Base-by-base conservation (phyloP, 1,284 basidiomycete genomes). In the Cutaneotrichosporon cutaneum region DNA sequence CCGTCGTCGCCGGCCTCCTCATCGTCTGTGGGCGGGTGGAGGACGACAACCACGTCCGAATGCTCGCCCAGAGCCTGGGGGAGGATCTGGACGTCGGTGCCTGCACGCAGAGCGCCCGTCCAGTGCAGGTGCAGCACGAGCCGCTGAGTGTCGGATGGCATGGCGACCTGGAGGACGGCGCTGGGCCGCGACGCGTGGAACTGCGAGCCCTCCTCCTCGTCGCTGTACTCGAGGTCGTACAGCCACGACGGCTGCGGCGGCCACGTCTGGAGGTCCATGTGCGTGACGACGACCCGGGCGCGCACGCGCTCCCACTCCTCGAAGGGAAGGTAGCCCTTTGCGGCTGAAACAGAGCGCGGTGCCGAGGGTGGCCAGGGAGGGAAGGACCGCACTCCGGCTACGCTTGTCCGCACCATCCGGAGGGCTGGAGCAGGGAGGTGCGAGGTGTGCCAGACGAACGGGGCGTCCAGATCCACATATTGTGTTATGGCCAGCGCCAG, bases 161-260 rank as follows among this genome's bases (percentile, higher is more conserved):
- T 51, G 14, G 48, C 48, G 18, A 51, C 48, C 26, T 51, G 48
- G 48, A 51, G 48, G 2, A 51, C 48, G 27, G 48, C 48, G 18
- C 48, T 51, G 4, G 48, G 48, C 18, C 48, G 27, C 13, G 48
- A 51, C 13, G 48, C 48, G 18, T 51, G 48, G 27, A n/a, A 51
- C 48, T 26, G 26, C 16, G 48, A 51, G 8, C 48, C 48, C 16
- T 51, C 48, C 48, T 51, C 48, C 27, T 51, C 48, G 18, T 51
- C 48, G 27, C 48, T 51, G 48, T 51, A 51, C 14, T 51, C 48
- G 48, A 51, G 48, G 48, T 51, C 48, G 48, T 51, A 51, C 16
- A 51, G 48, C 48, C 48, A 51, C 14, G 48, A 26, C 13, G 48
- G 48, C 48, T 51, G 48, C 2, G 48, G 48, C 16, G 48, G 48